Evolutionary conservation across 2,329 filamentous ascomycete species (phyloP).

Genomic region (Hypoxylon sp.): DNA sequence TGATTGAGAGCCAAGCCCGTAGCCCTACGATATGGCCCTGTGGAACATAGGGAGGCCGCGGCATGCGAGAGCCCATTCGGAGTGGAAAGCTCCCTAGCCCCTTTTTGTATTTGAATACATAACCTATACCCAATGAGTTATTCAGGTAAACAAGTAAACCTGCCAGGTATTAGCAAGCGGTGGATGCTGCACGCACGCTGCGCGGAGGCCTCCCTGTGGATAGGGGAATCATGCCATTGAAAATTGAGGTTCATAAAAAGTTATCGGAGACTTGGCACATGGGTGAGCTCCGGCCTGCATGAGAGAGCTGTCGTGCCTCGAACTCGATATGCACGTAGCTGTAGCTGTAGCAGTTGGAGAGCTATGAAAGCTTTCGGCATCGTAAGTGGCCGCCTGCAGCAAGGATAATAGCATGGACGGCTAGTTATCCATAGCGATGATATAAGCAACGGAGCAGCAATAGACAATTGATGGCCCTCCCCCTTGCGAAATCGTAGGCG

Average conservation of each 20-base stretch:
- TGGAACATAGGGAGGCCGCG: constrained; percentile 23
- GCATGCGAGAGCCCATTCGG: constrained; percentile 26
- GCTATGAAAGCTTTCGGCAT: constrained; percentile 30
- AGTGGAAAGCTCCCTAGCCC: constrained; percentile 18
- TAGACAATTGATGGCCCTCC: constrained; percentile 11
- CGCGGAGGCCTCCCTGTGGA: constrained; percentile 35
- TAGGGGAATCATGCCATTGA: constrained; percentile 24
- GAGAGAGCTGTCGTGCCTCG: constrained; percentile 34
- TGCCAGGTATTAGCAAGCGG: constrained; percentile 21
- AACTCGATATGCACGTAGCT: constrained; percentile 37
- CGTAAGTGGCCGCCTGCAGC: constrained; percentile 32
- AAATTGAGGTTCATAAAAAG: constrained; percentile 11
- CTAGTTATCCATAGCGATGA: constrained; percentile 21
- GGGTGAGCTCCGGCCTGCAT: constrained; percentile 33
- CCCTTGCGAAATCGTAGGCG: constrained; percentile 36
- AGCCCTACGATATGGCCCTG: constrained; percentile 33
- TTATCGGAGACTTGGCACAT: constrained; percentile 33
- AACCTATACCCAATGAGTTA: constrained; percentile 1
- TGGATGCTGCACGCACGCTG: constrained; percentile 24
- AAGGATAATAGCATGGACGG: constrained; percentile 22
- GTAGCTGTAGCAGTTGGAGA: constrained; percentile 24
- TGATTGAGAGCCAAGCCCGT: constrained; percentile 32
- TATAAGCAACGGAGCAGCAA: constrained; percentile 19
- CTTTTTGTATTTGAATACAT: constrained; percentile 18
- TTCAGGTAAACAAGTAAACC: background rate